phyloP scores from a whole-genome alignment of 495 filamentous ascomycete species.

The Penicillium soppii region DNA sequence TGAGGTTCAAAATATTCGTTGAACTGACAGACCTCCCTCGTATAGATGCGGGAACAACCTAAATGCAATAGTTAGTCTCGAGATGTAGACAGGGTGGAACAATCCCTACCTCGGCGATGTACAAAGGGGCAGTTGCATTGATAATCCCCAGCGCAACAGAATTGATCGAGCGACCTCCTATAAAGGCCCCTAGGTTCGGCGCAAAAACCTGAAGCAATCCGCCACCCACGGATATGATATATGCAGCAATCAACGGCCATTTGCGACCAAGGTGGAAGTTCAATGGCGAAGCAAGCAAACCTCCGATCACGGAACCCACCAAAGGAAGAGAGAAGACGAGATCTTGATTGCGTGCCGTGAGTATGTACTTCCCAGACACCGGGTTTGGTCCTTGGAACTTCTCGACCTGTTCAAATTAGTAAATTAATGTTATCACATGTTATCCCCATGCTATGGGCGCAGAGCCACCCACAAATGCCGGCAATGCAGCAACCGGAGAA shows the following conservation, averaged over 20 bases:
- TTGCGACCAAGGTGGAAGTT: conserved; percentile 38
- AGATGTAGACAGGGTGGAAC: not conserved
- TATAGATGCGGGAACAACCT: conserved; percentile 36
- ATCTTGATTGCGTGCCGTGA: conserved; percentile 39
- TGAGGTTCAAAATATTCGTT: conserved; percentile 37
- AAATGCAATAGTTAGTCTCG: not conserved
- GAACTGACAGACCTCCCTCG: conserved; percentile 36
- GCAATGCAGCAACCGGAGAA: conserved; percentile 37
- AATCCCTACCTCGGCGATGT: conserved; percentile 32
- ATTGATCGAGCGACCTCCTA: conserved; percentile 34
- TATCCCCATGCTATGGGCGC: not conserved
- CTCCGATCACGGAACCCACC: conserved; percentile 34
- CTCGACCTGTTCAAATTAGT: conserved; percentile 21
- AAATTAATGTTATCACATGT: no score
- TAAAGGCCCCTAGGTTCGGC: conserved; percentile 34
- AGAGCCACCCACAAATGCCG: conserved; percentile 30
- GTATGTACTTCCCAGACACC: conserved; percentile 20
- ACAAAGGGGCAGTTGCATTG: conserved; percentile 37
- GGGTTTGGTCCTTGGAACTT: conserved; percentile 36
- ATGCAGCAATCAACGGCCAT: conserved; percentile 33
- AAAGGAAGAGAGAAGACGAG: conserved; percentile 37
- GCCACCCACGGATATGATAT: conserved; percentile 35
- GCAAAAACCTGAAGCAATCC: conserved; percentile 39
- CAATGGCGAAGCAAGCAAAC: conserved; percentile 31
- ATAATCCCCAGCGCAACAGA: conserved; percentile 33